Base-by-base conservation (phyloP, 2,329 filamentous ascomycete species). In the Sporothrix pseudoabietina region DNA sequence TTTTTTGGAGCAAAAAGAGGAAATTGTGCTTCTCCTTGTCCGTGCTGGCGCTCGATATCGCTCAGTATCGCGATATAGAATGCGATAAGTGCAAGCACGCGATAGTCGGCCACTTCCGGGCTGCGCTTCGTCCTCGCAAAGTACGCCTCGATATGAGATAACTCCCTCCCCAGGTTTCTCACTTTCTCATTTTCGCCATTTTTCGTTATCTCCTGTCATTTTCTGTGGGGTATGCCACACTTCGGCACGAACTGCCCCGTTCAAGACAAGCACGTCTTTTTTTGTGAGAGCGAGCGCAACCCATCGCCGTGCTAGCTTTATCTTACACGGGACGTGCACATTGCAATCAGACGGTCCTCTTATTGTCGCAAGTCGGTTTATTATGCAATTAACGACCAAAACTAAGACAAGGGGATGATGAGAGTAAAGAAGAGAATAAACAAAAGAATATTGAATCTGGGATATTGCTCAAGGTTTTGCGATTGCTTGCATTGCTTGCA, bases 101-200 rank as follows among this genome's bases (percentile, higher is more conserved):
- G 10, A 65, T 7, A 16, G 10, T 65, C 61, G 61, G 61, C n/a
- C 39, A n/a, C 22, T n/a, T 47, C 61, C 61, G 61, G 35, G 49
- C 49, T 54, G 7, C 35, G 52, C 52, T 55, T 14, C 5, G 30
- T 35, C 19, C 14, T 19, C 9, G 35, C 35, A 7, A 26, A 19
- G 30, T 59, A 22, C 54, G 30, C 30, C 59, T 55, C 10, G 52
- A 26, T 55, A 49, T 19, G 12, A 49, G 14, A 49, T 49, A 55
- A 10, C 19, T 32, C 32, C 57, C 57, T 44, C 59, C 61, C 61
- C 61, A 47, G 61, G 61, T 47, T 65, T 61, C 57, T 10, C 41
- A 44, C 10, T 52, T 52, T 52, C 19, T 19, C 49, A n/a, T 52
- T 52, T 26, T 26, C 26, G 8, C 52, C 5, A 12, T 22, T 22